A percentile compares a stretch with the other conserved stretches of the same genome.
phyloP scores from a whole-genome alignment of 345 rosid species.

The Eucalyptus lansdowneana region DNA sequence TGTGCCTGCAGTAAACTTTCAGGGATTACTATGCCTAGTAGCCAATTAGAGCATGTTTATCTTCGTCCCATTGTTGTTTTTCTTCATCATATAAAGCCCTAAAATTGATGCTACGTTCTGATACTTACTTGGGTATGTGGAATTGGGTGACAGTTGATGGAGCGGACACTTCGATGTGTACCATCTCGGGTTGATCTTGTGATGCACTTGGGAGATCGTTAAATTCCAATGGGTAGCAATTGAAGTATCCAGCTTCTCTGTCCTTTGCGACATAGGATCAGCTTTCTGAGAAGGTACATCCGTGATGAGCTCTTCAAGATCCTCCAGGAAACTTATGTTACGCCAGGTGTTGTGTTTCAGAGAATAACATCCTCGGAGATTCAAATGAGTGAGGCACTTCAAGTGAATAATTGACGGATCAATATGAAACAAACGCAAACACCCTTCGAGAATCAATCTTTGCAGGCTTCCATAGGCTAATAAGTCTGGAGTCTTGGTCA shows the following conservation, averaged over 20 bases:
- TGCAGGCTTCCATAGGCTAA: not conserved
- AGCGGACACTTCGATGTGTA: not conserved
- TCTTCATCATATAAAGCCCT: not conserved
- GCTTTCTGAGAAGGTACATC: not conserved
- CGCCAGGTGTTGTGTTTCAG: not conserved
- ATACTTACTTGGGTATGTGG: not conserved
- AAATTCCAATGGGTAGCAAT: not conserved
- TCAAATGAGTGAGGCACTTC: not conserved
- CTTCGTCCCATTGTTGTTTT: not conserved
- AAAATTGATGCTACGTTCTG: not conserved
- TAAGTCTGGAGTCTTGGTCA: not conserved
- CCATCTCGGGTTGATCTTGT: not conserved
- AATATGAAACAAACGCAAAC: not conserved
- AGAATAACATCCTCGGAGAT: not conserved
- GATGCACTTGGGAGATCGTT: not conserved
- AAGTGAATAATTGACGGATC: not conserved
- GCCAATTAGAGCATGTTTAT: not conserved
- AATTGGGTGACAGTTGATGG: not conserved
- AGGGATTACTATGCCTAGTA: not conserved
- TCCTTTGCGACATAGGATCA: not conserved
- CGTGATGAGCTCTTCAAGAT: not conserved
- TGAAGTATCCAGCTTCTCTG: not conserved
- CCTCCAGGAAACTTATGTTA: not conserved
- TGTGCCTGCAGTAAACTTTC: not conserved
- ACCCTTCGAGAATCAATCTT: not conserved